A percentile compares a stretch with the other conserved stretches of the same genome.
phyloP scores from a whole-genome alignment of 176 grass and related monocot species.

The Thalia dealbata region DNA sequence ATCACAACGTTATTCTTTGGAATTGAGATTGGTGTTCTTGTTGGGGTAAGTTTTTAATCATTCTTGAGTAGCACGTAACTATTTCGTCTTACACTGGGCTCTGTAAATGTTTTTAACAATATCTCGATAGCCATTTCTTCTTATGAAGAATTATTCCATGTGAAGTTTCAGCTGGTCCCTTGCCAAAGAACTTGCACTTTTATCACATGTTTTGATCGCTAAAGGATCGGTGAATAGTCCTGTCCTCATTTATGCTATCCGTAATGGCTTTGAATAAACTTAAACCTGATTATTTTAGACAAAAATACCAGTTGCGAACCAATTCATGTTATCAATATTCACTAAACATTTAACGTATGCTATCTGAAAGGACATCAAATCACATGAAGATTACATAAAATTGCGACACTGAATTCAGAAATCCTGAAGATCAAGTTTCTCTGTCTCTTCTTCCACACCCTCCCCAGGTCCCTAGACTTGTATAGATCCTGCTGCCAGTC shows the following conservation, averaged over 20 bases:
- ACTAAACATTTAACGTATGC: background rate
- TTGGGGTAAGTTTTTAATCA: slow-evolving; percentile 46
- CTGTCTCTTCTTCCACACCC: no score
- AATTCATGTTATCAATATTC: background rate
- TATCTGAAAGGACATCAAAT: background rate
- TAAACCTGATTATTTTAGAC: background rate
- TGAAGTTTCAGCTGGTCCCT: background rate
- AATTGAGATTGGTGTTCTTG: slow-evolving; percentile 90
- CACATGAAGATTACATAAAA: background rate
- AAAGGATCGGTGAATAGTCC: background rate
- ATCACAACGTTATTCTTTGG: slow-evolving; percentile 73
- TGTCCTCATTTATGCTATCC: background rate
- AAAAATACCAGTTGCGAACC: background rate
- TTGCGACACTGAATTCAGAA: background rate
- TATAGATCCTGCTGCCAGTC: background rate
- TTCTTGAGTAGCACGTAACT: background rate
- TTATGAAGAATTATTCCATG: background rate
- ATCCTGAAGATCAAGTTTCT: background rate
- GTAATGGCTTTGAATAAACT: background rate
- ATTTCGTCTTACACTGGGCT: background rate
- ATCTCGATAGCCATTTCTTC: background rate
- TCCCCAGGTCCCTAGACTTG: background rate
- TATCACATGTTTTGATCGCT: background rate
- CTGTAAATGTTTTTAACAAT: background rate
- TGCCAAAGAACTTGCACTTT: background rate